Percentiles rank a stretch among this genome's conserved stretches.
Conservation (phyloP, 2,329 filamentous ascomycete genomes). For the Fragosphaeria purpurea region DNA sequence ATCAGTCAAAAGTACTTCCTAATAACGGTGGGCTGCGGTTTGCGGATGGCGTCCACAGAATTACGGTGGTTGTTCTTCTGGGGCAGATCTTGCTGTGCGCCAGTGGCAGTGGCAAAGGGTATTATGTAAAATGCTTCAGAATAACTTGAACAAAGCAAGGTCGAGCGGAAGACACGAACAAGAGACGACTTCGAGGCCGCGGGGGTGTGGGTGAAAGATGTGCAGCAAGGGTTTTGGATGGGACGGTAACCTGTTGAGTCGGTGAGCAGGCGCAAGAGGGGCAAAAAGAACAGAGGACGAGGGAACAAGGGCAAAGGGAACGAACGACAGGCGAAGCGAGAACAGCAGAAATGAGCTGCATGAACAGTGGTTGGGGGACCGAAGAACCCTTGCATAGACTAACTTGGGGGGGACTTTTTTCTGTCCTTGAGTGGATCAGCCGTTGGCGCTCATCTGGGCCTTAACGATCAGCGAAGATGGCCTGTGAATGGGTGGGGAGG, state of each 20-base stretch:
- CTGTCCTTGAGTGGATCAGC: neutral
- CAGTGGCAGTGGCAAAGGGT: too few species aligned
- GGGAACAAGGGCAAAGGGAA: neutral
- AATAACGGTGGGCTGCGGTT: too few species aligned
- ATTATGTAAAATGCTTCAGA: too few species aligned
- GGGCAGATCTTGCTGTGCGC: too few species aligned
- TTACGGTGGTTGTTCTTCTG: too few species aligned
- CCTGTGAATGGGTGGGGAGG: constrained; percentile 19
- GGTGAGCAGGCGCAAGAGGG: constrained; percentile 24
- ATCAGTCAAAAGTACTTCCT: too few species aligned
- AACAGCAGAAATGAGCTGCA: constrained; percentile 28
- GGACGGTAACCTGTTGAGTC: constrained; percentile 21
- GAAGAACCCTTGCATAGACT: constrained; percentile 23
- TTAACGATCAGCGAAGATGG: constrained; percentile 8
- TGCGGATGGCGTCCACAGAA: too few species aligned
- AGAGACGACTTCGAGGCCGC: neutral
- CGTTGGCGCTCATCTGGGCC: constrained; percentile 14
- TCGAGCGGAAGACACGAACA: neutral
- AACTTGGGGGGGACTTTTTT: neutral
- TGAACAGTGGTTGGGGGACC: constrained; percentile 27
- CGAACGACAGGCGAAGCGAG: neutral
- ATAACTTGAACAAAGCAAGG: neutral
- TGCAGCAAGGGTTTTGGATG: constrained; percentile 6
- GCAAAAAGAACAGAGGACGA: neutral
- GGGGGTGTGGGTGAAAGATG: constrained; percentile 1